Evolutionary conservation across 768 basidiomycete species (phyloP), one percentile per base, ranked within the genome.

Genomic region (Panus rudis): DNA sequence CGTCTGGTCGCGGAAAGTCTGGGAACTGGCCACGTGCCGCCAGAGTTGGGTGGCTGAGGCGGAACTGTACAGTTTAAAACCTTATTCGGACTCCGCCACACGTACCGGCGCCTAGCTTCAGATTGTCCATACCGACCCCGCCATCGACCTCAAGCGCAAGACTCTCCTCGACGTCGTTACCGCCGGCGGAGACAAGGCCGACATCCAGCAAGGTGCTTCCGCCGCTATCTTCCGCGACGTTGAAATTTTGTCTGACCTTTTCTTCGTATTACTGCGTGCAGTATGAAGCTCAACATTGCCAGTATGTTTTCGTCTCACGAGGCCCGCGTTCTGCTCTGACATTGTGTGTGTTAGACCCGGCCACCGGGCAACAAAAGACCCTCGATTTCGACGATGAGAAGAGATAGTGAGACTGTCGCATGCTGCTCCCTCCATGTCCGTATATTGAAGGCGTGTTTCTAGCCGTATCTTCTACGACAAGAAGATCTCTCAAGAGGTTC

Each of bases 281-380:
- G 73, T 63, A 96, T 96, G 93, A 94, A 96, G 81, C 71, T 96
- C 72, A 94, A 94, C 76, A 87, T 98, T 65, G 89, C 93, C 67
- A 92, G 88, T 91, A 64, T 71, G 87, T 70, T 50, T 50, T 25
- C 32, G 7, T 49, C n/a, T n/a, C n/a, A n/a, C n/a, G n/a, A n/a
- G n/a, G n/a, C n/a, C n/a, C n/a, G n/a, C n/a, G n/a, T n/a, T n/a
- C n/a, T n/a, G n/a, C n/a, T n/a, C n/a, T n/a, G n/a, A n/a, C n/a
- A n/a, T n/a, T n/a, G n/a, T n/a, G n/a, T n/a, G 22, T 54, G 32
- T n/a, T 44, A 91, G 87, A 94, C 78, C 91, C 92, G 68, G 92
- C 92, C 52, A 98, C 93, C 45, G 93, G 92, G 66, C 84, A 84
- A 60, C 93, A 96, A 84, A 98, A 97, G 76, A 80, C 85, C 65